Conservation (phyloP, 257 asterid species). For the Solanum okadae region DNA sequence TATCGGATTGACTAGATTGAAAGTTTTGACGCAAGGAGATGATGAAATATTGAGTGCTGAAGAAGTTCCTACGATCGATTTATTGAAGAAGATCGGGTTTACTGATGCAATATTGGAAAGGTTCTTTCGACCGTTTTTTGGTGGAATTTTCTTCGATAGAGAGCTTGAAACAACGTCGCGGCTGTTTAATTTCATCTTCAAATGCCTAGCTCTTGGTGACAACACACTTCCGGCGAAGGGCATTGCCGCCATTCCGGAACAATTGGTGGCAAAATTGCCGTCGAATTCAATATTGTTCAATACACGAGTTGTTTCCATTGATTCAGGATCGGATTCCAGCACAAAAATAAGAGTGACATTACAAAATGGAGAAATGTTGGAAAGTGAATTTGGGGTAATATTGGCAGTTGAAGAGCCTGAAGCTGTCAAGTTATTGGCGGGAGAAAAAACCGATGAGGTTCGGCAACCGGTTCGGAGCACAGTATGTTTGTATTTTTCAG, state of each 20-base stretch:
- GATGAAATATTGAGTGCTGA: conserved; percentile 47
- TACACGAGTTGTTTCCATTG: conserved; percentile 42
- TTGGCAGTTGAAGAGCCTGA: conserved; percentile 73
- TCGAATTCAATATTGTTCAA: conserved; percentile 37
- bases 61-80: conserved; percentile 43
- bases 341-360: conserved; percentile 19
- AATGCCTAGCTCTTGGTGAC: conserved; percentile 76
- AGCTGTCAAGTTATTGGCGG: conserved; percentile 44
- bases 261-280: conserved; percentile 53
- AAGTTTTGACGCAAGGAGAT: conserved; percentile 50
- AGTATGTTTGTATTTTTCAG: conserved; percentile 61
- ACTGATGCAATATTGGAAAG: conserved; percentile 69
- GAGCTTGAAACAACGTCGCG: conserved; percentile 85
- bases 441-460: conserved; percentile 3
- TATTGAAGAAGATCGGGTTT: conserved; percentile 53
- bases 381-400: conserved; percentile 58
- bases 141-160: conserved; percentile 78
- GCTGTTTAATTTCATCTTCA: conserved; percentile 73
- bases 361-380: conserved; percentile 41
- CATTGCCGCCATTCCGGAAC: conserved; percentile 75
- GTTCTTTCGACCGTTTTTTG: conserved; percentile 79
- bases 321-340: conserved; percentile 14
- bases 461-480: conserved; percentile 69
- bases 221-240: conserved; percentile 81
- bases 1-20: conserved; percentile 57